Base-by-base conservation (phyloP, 129 eudicot species). In the Cynara cardunculus region DNA sequence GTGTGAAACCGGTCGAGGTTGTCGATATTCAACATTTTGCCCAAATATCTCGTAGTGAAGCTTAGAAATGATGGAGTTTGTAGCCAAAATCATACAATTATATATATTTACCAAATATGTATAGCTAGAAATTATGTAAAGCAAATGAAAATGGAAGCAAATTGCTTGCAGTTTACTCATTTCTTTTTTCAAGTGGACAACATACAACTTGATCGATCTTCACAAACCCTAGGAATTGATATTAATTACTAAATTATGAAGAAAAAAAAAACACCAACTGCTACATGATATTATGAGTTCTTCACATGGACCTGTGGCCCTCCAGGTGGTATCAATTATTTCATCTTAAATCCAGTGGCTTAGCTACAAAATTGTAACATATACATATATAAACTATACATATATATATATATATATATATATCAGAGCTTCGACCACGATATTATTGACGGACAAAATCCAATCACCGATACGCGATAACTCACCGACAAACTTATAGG, bases 111-210 rank as follows among this genome's bases (percentile, higher is more conserved):
- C 18, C 19, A 46, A 46, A 46, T 46, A 46, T n/a, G n/a, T 13
- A 46, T 46, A 46, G 61, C 61, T 46, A 46, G 7, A 46, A 14
- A 14, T 13, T 46, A 3, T 44, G 56, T 44, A 44, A 44, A 44
- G 18, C 27, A 39, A 67, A 24, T 61, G 0, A n/a, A 67, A 7
- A 39, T 64, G 62, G 25, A 77, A 76, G 72, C 26, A 37, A 7
- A 77, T 79, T 28, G 76, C 82, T 79, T 79, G 13, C 46, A 69
- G 76, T 79, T 79, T 69, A 79, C 82, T 79, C 74, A 3, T 69
- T 7, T 46, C 75, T 26, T 44, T 78, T 78, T 44, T 78, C 82
- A 69, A 79, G 82, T 79, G 34, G 16, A 46, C 25, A 59, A 59
- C 11, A n/a, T n/a, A 59, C 76, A 44, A 79, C 82, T 49, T 79